A percentile compares a stretch with the other conserved stretches of the same genome.
These are phyloP conservation scores for Lentinula lateritia DNA, from an alignment of 768 basidiomycete species.

Conservation along the genomic window DNA sequence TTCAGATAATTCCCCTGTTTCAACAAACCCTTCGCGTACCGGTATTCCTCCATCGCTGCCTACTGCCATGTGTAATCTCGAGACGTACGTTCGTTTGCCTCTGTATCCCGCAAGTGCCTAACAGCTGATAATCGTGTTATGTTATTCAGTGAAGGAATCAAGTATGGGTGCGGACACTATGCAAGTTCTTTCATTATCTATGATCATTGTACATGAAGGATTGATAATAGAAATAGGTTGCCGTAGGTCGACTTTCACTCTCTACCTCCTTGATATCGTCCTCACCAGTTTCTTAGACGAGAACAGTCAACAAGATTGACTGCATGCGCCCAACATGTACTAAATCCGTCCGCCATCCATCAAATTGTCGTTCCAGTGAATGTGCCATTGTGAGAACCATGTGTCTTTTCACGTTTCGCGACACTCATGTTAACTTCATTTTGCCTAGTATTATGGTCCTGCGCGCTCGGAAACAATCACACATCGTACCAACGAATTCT, in stretches of 20 bases:
- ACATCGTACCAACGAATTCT: conserved; percentile 44
- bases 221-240: neutral
- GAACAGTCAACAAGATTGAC: conserved; percentile 27
- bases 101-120: neutral
- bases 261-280: neutral
- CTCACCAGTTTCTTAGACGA: conserved; percentile 21
- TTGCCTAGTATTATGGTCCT: conserved; percentile 62
- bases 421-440: conserved; percentile 6
- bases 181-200: conserved; percentile 7
- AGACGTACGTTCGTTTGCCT: conserved; percentile 36
- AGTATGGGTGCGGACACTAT: conserved; percentile 79
- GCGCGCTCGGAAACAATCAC: conserved; percentile 62
- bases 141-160: conserved; percentile 58
- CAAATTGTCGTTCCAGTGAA: conserved; percentile 33
- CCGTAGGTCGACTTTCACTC: conserved; percentile 12
- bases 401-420: neutral
- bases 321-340: conserved; percentile 30
- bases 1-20: neutral
- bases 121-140: conserved; percentile 18
- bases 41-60: neutral
- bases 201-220: neutral
- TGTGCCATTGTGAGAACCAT: conserved; percentile 34
- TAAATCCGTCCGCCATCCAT: conserved; percentile 32
- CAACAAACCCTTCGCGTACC: neutral
- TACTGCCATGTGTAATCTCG: conserved; percentile 46